Evolutionary conservation across 2,329 filamentous ascomycete genomes (phyloP).

Genomic region (Drechslerella dactyloides): DNA sequence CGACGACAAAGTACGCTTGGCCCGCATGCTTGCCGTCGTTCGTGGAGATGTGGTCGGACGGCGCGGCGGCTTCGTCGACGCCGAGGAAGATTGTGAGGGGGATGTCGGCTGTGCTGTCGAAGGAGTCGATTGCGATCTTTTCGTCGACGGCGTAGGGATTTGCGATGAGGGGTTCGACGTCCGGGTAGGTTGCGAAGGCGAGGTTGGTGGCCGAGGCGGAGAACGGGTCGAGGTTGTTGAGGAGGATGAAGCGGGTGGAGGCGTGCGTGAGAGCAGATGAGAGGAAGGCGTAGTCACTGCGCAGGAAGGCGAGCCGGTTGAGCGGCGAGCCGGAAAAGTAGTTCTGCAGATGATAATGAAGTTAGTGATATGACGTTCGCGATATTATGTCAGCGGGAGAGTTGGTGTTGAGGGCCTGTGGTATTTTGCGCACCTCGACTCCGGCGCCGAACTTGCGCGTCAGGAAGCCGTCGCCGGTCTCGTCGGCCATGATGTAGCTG

Average conservation of each 20-base stretch:
- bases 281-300: constrained; percentile 73
- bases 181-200: constrained; percentile 71
- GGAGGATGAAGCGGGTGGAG: constrained; percentile 73
- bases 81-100: constrained; percentile 85
- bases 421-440: constrained; percentile 59
- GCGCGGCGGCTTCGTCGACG: constrained; percentile 68
- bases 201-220: constrained; percentile 68
- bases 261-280: constrained; percentile 70
- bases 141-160: constrained; percentile 76
- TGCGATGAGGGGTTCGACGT: constrained; percentile 74
- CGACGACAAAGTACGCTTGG: constrained; percentile 84
- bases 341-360: constrained; percentile 60
- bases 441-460: constrained; percentile 79
- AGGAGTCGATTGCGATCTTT: constrained; percentile 73
- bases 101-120: constrained; percentile 66
- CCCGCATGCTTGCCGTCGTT: constrained; percentile 67
- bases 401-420: constrained; percentile 35
- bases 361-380: not conserved
- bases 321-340: constrained; percentile 80
- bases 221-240: constrained; percentile 79
- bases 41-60: constrained; percentile 53
- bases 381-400: not conserved
- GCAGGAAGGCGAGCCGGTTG: constrained; percentile 80
- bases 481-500: constrained; percentile 3
- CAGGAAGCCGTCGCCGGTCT: constrained; percentile 64